These are phyloP conservation scores for Calonectria hongkongensis DNA, from an alignment of 2,329 filamentous ascomycete species.

Conservation along the genomic window DNA sequence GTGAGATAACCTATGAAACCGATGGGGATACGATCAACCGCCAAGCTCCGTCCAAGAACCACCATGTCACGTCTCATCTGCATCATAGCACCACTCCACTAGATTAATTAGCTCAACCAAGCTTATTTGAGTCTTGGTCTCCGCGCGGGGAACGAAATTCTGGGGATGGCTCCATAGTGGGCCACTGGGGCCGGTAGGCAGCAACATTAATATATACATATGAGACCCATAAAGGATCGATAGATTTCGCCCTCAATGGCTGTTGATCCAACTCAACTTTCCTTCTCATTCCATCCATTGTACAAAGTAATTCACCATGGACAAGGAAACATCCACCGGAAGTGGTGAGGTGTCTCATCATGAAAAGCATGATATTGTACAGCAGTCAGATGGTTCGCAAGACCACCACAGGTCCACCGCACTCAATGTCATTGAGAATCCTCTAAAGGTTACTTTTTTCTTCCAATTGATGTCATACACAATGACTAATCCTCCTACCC, in stretches of 20 bases:
- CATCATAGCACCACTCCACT: neutral
- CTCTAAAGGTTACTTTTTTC: slow-evolving; percentile 52
- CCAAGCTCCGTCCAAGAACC: too few species aligned
- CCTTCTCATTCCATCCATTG: neutral
- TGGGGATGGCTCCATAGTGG: slow-evolving; percentile 9
- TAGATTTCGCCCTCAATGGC: neutral
- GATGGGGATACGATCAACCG: neutral
- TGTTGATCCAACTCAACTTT: neutral
- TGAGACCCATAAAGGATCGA: neutral
- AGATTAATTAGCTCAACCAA: neutral
- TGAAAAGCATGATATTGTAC: slow-evolving; percentile 30
- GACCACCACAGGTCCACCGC: slow-evolving; percentile 52
- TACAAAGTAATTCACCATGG: slow-evolving; percentile 25
- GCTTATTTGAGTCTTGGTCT: neutral
- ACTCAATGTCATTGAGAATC: slow-evolving; percentile 59
- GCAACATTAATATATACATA: slow-evolving; percentile 21
- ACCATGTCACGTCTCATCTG: neutral
- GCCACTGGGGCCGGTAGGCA: neutral
- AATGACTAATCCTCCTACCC: neutral
- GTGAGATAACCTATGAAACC: neutral
- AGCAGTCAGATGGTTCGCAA: neutral
- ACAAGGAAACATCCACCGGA: slow-evolving; percentile 28
- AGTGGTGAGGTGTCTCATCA: slow-evolving; percentile 33
- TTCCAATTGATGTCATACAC: neutral
- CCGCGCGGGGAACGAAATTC: neutral